These are phyloP conservation scores for Plantago coronopus DNA, from an alignment of 305 asterid genomes.

Conservation along the genomic window DNA sequence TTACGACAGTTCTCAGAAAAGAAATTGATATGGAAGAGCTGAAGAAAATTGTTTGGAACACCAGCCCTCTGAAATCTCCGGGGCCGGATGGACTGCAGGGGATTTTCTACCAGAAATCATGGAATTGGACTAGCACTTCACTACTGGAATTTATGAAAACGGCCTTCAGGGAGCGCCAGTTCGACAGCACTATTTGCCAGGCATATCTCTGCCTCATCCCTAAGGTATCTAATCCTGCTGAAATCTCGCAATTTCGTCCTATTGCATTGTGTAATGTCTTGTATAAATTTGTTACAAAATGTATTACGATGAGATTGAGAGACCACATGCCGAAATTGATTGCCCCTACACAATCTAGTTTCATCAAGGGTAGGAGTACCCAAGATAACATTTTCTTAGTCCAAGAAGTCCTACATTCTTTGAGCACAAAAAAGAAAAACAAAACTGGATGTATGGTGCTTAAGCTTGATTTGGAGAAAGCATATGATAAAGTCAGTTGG, in stretches of 20 bases:
- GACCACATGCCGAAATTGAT: background rate
- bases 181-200: background rate
- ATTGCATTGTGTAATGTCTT: background rate
- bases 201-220: too few species aligned
- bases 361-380: background rate
- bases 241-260: background rate
- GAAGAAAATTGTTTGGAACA: background rate
- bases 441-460: background rate
- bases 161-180: background rate
- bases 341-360: background rate
- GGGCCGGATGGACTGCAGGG: background rate
- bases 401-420: background rate
- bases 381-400: background rate
- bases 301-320: background rate
- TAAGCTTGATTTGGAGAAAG: background rate
- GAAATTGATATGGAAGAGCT: background rate
- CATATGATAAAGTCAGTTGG: background rate
- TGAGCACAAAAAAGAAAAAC: background rate
- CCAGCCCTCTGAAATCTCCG: background rate
- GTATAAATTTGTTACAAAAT: background rate
- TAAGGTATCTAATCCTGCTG: too few species aligned
- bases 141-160: background rate
- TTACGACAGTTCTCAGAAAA: background rate
- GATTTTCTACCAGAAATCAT: background rate
- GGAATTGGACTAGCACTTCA: background rate